These are phyloP conservation scores for Aegle marmelos DNA, from an alignment of 345 rosid genomes.

Conservation along the genomic window DNA sequence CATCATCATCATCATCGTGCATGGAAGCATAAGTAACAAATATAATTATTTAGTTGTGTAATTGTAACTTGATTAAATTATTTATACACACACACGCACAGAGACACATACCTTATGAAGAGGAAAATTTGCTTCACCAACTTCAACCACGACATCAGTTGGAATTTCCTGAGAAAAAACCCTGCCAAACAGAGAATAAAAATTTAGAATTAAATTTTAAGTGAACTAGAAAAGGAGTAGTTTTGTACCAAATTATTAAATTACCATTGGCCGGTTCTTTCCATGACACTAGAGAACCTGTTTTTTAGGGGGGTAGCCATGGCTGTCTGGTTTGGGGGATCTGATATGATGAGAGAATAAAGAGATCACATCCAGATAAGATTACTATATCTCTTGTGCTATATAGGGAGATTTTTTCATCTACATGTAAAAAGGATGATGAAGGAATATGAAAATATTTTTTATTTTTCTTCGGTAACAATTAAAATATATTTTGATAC, in stretches of 20 bases:
- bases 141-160: constrained; percentile 63
- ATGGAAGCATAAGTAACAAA: too few relatives aligned
- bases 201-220: too few relatives aligned
- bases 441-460: too few relatives aligned
- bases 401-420: background rate
- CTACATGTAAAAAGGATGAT: background rate
- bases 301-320: constrained; percentile 40
- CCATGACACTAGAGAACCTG: constrained; percentile 60
- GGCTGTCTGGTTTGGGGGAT: constrained; percentile 6
- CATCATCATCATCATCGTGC: background rate
- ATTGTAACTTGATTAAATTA: too few relatives aligned
- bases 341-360: background rate
- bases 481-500: background rate
- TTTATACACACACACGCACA: too few relatives aligned
- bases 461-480: background rate
- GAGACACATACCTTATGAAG: constrained; percentile 66
- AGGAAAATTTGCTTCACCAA: constrained; percentile 76
- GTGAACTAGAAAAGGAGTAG: too few relatives aligned
- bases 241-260: too few relatives aligned
- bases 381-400: too few relatives aligned
- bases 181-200: constrained; percentile 38
- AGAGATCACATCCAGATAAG: background rate
- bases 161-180: constrained; percentile 89
- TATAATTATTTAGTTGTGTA: too few relatives aligned
- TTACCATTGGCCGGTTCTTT: constrained; percentile 93